Base-by-base conservation (phyloP, 345 rosid genomes). In the Lumnitzera littorea region DNA sequence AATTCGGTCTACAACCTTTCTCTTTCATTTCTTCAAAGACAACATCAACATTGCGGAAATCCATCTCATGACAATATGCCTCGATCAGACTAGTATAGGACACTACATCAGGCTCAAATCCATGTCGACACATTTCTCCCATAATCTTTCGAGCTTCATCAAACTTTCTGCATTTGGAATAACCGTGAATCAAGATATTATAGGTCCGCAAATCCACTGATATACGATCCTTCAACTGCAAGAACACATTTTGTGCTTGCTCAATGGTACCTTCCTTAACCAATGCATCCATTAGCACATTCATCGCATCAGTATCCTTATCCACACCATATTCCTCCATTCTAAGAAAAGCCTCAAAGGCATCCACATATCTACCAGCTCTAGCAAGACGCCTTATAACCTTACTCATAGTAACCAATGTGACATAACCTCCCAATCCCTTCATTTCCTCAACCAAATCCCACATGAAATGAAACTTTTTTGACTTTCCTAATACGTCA, bases 101-200 rank as follows among this genome's bases (percentile, higher is more conserved):
- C 64, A 85, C 71, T 41, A 74, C 83, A 76, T 80, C 72, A 13
- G 86, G 92, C 27, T 59, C 49, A 67, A 82, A 73, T 58, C 84
- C 84, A 4, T 61, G 55, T 31, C 59, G 71, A 69, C 71, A 71
- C 95, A 89, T 84, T 69, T 79, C 78, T 25, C 79, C 79, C 86
- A 84, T 80, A 27, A 62, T 29, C 58, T 24, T 76, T 70, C 79
- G 63, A 13, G 92, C 95, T 36, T 83, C 80, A 54, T 74, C 82
- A 24, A 82, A 64, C 58, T 58, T 84, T 60, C 91, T 69, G 65
- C 81, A 83, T 69, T 82, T 89, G 76, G 96, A 91, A 66, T 76
- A 82, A 24, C 98, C 98, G 46, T 87, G 86, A 56, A 89, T 76
- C 82, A 89, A 69, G 73, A 87, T 64, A 66, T 89, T 83, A 67